Evolutionary conservation across 805 yeast species (phyloP).

Genomic region (Lachancea mirantina): DNA sequence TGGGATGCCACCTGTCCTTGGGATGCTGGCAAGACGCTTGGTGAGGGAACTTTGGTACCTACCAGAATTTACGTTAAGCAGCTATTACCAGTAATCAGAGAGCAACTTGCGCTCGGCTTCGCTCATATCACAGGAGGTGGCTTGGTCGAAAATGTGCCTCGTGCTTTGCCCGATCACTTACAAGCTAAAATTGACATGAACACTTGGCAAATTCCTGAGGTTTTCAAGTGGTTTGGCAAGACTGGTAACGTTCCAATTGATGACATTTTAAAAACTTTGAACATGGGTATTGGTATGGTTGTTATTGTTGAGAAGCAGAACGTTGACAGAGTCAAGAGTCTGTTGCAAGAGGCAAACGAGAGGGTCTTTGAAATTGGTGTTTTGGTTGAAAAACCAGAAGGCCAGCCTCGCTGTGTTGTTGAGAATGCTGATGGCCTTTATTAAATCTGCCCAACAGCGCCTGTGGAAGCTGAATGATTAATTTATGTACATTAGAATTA

Average conservation of each 20-base stretch:
- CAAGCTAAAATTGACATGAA: slow-evolving; percentile 75
- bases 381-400: slow-evolving; percentile 41
- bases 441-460: slow-evolving; percentile 5
- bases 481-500: slow-evolving; percentile 1
- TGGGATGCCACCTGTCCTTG: slow-evolving; percentile 83
- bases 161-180: slow-evolving; percentile 77
- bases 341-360: slow-evolving; percentile 63
- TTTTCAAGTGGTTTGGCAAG: slow-evolving; percentile 89
- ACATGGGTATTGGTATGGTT: slow-evolving; percentile 96
- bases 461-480: background rate
- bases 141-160: slow-evolving; percentile 88
- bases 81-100: slow-evolving; percentile 62
- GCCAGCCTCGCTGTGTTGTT: slow-evolving; percentile 58
- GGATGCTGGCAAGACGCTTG: slow-evolving; percentile 63
- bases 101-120: slow-evolving; percentile 69
- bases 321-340: slow-evolving; percentile 47
- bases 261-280: slow-evolving; percentile 86
- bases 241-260: slow-evolving; percentile 82
- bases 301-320: slow-evolving; percentile 67
- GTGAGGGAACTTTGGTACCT: slow-evolving; percentile 80
- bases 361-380: slow-evolving; percentile 64
- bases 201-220: slow-evolving; percentile 78
- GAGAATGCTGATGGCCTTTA: slow-evolving; percentile 32
- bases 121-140: slow-evolving; percentile 99
- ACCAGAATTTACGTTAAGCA: slow-evolving; percentile 94